Evolutionary conservation across 768 basidiomycete species (phyloP), one percentile per base, ranked within the genome.

Genomic region (Austroboletus festivus): DNA sequence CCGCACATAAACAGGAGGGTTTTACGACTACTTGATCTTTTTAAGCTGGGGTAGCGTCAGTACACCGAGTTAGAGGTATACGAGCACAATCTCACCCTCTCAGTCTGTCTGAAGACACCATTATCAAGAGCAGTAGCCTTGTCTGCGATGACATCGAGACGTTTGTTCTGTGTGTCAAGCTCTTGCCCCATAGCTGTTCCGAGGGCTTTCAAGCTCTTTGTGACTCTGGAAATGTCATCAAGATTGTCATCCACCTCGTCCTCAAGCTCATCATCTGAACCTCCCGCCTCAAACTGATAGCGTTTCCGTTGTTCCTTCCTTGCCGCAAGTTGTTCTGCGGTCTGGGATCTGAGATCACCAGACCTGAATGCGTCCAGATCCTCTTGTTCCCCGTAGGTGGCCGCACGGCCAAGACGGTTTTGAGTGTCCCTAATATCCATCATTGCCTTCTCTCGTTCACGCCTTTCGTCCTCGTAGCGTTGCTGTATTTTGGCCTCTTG

Each of bases 231-330:
- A 50, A 95, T 87, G 67, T 95, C 93, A 63, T 89, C 83, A 21
- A 99, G 71, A 65, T 98, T 97, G 54, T 79, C 82, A 59, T 97
- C 95, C 31, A 99, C 60, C 69, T 98, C 93, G 58, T 97, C 87
- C 71, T 99, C 95, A 1, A 95, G 56, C 68, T 94, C 93, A 57
- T 98, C 93, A 60, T 99, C 95, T 6, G 87, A 90, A 3, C 78
- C 90, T 31, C 82, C 87, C 22, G 83, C 82, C 57, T 99, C 95
- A 60, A 97, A 96, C 69, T 97, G 93, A 65, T 81, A 98, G 30
- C 89, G 80, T 59, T 84, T 80, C 57, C 89, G 76, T 58, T 85
- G 85, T 47, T 85, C 88, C 68, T 84, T 82, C 56, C 77, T 72
- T 10, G 71, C 69, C 13, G 74, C 64, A 48, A 77, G 69, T 59